Conservation (phyloP, 495 filamentous ascomycete species). For the Neurospora sp. region DNA sequence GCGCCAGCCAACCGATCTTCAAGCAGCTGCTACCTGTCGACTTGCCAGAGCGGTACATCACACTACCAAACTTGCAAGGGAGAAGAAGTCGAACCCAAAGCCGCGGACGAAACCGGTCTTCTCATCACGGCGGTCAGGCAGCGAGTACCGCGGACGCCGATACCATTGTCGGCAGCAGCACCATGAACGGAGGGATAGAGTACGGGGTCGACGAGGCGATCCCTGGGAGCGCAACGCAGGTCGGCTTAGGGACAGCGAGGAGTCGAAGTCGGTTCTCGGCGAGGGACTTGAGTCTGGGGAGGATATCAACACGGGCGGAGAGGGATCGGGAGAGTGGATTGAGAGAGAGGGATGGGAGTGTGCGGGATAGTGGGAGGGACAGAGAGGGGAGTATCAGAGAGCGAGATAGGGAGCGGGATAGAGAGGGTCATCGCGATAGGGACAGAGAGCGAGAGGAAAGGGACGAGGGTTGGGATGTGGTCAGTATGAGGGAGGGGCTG, state of each 20-base stretch:
- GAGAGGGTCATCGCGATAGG: background rate
- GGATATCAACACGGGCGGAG: background rate
- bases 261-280: background rate
- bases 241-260: background rate
- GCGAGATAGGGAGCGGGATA: background rate
- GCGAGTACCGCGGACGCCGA: background rate
- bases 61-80: conserved; percentile 17
- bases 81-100: background rate
- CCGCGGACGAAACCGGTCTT: background rate
- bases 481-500: background rate
- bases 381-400: background rate
- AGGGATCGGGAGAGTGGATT: background rate
- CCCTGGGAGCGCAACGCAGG: background rate
- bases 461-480: background rate
- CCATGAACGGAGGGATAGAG: background rate
- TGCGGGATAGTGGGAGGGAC: background rate
- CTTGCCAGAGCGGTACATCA: conserved; percentile 22
- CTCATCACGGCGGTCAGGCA: background rate
- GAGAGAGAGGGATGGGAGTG: background rate
- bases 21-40: conserved; percentile 25
- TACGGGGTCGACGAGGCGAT: background rate
- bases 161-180: background rate
- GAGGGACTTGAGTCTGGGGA: background rate
- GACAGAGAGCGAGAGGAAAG: background rate
- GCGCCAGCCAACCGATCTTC: conserved; percentile 21